Base-by-base conservation (phyloP, 257 asterid genomes). In the Solanum chmielewskii region DNA sequence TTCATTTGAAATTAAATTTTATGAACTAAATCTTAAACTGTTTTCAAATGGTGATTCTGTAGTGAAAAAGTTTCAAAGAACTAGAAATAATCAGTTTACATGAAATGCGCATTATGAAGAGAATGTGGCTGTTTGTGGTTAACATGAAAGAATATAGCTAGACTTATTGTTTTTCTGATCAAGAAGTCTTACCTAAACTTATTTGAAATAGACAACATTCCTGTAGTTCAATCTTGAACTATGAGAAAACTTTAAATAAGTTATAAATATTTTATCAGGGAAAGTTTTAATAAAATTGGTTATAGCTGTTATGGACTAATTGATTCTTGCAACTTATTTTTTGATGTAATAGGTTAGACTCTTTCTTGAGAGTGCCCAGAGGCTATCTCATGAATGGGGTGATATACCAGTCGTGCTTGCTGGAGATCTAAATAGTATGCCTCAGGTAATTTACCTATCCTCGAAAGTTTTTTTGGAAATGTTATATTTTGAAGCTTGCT, bases 351-450 rank as follows among this genome's bases (percentile, higher is more conserved):
- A 96, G 98, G 88, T 93, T 92, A 92, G 98, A 87, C 87, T 96
- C 60, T 91, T 93, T 90, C 94, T 95, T 88, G 95, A 94, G 91
- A 96, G 89, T 90, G 98, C 98, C 80, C 90, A 92, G 86, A 90
- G 90, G 86, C 88, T 96, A 88, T 96, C 99, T 76, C 90, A 89
- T 86, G 91, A 93, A 89, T 95, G 98, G 97, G 99, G 98, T 82
- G 82, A 88, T 89, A 95, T 95, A 89, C 98, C 99, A 1, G 94
- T 93, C 41, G 92, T 95, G 83, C 85, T 95, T 74, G 88, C 93
- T 52, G 99, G 98, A 88, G 98, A 95, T 88, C 86, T 95, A 14
- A 96, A 96, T 90, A 93, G 96, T 88, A 87, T 93, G 87, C 99
- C 99, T 39, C 94, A 91, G 95, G 98, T 94, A 83, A 87, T 85